phyloP scores from a whole-genome alignment of 306 rosid species.

The Lupinus albus region DNA sequence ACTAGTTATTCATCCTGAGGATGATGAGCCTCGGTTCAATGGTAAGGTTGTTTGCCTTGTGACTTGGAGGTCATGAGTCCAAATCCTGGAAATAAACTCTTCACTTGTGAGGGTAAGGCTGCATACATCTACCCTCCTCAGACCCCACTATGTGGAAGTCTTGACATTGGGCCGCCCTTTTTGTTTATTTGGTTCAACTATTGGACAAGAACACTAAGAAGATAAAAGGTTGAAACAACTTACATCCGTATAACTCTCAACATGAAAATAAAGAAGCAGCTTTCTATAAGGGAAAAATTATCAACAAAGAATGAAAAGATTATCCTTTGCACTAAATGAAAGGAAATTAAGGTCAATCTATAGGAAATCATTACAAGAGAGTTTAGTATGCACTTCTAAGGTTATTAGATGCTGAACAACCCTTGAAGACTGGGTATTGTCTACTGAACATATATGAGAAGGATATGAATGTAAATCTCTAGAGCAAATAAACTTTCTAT shows the following conservation, averaged over 20 bases:
- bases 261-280: conserved; percentile 1
- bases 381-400: not conserved
- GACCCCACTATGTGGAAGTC: too few species aligned
- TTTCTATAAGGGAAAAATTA: too few species aligned
- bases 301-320: not conserved
- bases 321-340: conserved; percentile 2
- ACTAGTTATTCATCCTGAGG: not conserved
- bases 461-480: conserved; percentile 8
- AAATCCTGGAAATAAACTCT: too few species aligned
- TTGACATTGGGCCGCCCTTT: too few species aligned
- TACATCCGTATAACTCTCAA: not conserved
- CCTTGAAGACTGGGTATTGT: not conserved
- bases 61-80: too few species aligned
- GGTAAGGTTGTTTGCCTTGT: too few species aligned
- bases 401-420: not conserved
- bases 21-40: too few species aligned
- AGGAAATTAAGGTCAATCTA: conserved; percentile 14
- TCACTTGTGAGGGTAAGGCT: too few species aligned
- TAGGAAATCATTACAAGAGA: not conserved
- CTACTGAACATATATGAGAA: not conserved
- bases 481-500: not conserved
- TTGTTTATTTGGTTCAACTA: conserved; percentile 20
- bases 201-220: conserved; percentile 8
- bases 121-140: too few species aligned
- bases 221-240: not conserved